Evolutionary conservation across 768 basidiomycete genomes (phyloP).

Genomic region (Mrakia hoshinonis): DNA sequence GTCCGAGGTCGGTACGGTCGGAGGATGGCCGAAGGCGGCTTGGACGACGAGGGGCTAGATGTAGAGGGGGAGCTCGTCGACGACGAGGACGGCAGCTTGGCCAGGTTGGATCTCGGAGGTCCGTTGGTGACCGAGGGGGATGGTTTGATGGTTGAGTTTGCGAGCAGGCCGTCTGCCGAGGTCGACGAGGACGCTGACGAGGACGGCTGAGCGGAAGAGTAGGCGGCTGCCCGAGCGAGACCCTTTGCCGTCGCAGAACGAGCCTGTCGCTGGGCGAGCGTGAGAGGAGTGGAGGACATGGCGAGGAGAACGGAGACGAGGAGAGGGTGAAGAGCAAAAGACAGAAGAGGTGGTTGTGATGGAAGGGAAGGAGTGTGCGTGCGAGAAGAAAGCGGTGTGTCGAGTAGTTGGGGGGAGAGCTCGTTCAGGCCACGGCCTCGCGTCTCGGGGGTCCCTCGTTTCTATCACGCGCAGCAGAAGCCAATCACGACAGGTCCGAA

Average conservation of each 20-base stretch:
- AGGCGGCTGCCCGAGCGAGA: not conserved
- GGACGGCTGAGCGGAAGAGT: not conserved
- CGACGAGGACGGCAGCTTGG: not conserved
- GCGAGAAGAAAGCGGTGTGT: not conserved
- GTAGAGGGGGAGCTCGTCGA: not conserved
- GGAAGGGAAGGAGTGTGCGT: not conserved
- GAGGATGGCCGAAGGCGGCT: not conserved
- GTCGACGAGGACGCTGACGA: not conserved
- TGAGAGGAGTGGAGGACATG: not conserved
- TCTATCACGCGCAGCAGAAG: no score
- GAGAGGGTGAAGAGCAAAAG: not conserved
- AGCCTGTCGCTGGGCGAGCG: not conserved
- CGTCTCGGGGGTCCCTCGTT: no score
- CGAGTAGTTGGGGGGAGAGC: no score
- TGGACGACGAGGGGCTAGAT: not conserved
- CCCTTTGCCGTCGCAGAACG: not conserved
- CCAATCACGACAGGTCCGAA: no score
- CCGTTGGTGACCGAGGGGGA: not conserved
- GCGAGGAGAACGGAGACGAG: not conserved
- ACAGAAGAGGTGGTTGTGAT: not conserved
- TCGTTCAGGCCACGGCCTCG: no score
- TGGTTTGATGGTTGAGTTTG: not conserved
- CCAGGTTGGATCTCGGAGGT: not conserved
- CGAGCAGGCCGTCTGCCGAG: not conserved
- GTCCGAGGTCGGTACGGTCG: not conserved